These are phyloP conservation scores for Hansfordia pulvinata DNA, from an alignment of 2,329 filamentous ascomycete species.

Conservation along the genomic window DNA sequence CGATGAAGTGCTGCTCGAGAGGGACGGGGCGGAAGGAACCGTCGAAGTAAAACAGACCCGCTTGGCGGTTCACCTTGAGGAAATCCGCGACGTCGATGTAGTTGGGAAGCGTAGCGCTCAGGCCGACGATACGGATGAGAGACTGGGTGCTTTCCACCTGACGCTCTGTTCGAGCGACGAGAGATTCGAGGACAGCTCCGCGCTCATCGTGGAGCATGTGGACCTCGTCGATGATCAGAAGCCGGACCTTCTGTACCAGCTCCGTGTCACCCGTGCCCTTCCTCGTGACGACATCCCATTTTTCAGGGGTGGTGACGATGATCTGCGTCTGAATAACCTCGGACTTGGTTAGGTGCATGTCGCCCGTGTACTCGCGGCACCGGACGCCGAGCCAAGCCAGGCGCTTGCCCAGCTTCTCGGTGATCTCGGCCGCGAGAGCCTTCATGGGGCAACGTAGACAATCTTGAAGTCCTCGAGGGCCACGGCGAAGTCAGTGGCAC, in stretches of 20 bases:
- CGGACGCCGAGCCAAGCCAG: slow-evolving; percentile 88
- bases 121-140: slow-evolving; percentile 85
- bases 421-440: slow-evolving; percentile 89
- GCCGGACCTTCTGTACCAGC: slow-evolving; percentile 88
- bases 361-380: slow-evolving; percentile 87
- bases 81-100: slow-evolving; percentile 96
- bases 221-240: slow-evolving; percentile 96
- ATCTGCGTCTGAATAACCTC: slow-evolving; percentile 96
- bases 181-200: slow-evolving; percentile 86
- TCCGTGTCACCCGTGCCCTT: slow-evolving; percentile 97
- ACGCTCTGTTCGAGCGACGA: slow-evolving; percentile 87
- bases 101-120: slow-evolving; percentile 92
- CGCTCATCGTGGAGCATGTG: slow-evolving; percentile 99
- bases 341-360: slow-evolving; percentile 96
- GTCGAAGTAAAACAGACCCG: slow-evolving; percentile 94
- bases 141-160: slow-evolving; percentile 98
- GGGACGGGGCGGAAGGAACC: slow-evolving; percentile 91
- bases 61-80: slow-evolving; percentile 84
- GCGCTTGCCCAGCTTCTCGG: slow-evolving; percentile 82
- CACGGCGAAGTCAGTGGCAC: slow-evolving; percentile 70
- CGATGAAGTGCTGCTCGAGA: slow-evolving; percentile 92
- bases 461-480: slow-evolving; percentile 87
- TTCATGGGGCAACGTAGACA: slow-evolving; percentile 99
- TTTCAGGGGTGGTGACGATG: slow-evolving; percentile 96
- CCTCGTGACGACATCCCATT: slow-evolving; percentile 96